phyloP scores from a whole-genome alignment of 805 yeast species.

The Myxozyma vanderwaltii region DNA sequence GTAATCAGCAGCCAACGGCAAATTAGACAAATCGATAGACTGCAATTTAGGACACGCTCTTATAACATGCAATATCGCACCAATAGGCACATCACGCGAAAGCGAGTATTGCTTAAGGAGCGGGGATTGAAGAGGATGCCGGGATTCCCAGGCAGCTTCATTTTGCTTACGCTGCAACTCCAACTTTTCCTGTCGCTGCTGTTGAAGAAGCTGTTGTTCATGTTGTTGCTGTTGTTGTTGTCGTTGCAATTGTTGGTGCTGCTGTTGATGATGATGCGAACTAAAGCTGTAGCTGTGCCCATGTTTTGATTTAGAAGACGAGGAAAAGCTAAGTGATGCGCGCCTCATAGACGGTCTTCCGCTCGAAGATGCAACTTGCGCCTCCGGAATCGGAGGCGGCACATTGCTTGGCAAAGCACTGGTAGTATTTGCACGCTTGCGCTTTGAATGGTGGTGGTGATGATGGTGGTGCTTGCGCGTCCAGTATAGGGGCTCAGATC shows the following conservation, averaged over 20 bases:
- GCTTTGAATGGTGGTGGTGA: slow-evolving; percentile 34
- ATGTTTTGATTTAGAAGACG: not conserved
- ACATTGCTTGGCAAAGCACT: not conserved
- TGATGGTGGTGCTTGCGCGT: slow-evolving; percentile 24
- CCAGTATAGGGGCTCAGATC: slow-evolving; percentile 57
- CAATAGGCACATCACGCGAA: slow-evolving; percentile 78
- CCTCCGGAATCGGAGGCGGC: not conserved
- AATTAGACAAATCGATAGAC: slow-evolving; percentile 57
- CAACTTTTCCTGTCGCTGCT: not conserved
- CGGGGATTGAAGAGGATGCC: slow-evolving; percentile 44
- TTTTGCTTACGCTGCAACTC: not conserved
- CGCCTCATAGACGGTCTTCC: not conserved
- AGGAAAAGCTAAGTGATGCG: slow-evolving; percentile 8
- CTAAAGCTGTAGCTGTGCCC: too few relatives aligned
- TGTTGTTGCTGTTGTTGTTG: not conserved
- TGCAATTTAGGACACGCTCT: slow-evolving; percentile 65
- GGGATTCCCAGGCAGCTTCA: slow-evolving; percentile 33
- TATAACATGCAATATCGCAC: slow-evolving; percentile 68
- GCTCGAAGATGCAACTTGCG: not conserved
- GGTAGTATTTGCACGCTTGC: slow-evolving; percentile 5
- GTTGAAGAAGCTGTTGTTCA: not conserved
- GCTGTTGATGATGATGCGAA: not conserved
- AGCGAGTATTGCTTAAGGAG: slow-evolving; percentile 63
- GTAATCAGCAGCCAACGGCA: slow-evolving; percentile 70
- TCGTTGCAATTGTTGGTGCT: not conserved